Conservation (phyloP, 441 rosid genomes). For the Gossypium trilobum region DNA sequence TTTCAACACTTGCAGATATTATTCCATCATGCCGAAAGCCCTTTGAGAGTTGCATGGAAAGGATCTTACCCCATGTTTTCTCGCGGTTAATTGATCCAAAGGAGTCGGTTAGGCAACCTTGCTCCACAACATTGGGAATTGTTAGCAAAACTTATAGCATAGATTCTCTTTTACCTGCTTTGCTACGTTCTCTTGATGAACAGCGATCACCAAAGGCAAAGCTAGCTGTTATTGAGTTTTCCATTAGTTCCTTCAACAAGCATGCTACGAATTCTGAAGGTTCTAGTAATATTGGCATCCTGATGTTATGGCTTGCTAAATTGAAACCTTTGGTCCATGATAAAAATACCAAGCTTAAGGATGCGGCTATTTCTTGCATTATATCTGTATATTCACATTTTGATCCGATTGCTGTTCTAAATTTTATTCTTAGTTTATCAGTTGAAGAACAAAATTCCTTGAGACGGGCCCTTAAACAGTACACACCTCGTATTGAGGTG, state of each 20-base stretch:
- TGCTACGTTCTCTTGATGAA: conserved; percentile 94
- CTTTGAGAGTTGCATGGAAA: conserved; percentile 92
- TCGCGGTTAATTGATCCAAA: conserved; percentile 93
- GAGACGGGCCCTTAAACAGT: conserved; percentile 86
- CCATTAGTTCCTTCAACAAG: conserved; percentile 77
- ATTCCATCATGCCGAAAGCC: conserved; percentile 88
- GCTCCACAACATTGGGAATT: conserved; percentile 74
- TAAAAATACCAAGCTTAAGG: conserved; percentile 88
- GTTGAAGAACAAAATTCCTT: conserved; percentile 94
- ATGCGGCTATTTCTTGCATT: conserved; percentile 83
- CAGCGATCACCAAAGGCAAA: conserved; percentile 98
- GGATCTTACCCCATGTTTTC: conserved; percentile 93
- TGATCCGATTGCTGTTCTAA: conserved; percentile 77
- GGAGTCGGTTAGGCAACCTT: conserved; percentile 85
- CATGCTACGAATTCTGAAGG: conserved; percentile 67
- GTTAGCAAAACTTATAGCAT: conserved; percentile 84
- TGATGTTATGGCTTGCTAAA: conserved; percentile 91
- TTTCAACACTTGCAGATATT: conserved; percentile 83
- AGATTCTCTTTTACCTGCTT: conserved; percentile 84
- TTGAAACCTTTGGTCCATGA: conserved; percentile 72
- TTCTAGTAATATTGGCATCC: conserved; percentile 71
- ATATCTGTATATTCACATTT: conserved; percentile 84
- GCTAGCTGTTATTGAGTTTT: conserved; percentile 91
- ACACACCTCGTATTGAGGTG: conserved; percentile 96
- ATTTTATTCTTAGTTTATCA: conserved; percentile 85